Percentiles rank a stretch among this genome's conserved stretches.
Evolutionary conservation across 108 stramenopile genomes (phyloP).

Genomic region (Nitzschia inconspicua): DNA sequence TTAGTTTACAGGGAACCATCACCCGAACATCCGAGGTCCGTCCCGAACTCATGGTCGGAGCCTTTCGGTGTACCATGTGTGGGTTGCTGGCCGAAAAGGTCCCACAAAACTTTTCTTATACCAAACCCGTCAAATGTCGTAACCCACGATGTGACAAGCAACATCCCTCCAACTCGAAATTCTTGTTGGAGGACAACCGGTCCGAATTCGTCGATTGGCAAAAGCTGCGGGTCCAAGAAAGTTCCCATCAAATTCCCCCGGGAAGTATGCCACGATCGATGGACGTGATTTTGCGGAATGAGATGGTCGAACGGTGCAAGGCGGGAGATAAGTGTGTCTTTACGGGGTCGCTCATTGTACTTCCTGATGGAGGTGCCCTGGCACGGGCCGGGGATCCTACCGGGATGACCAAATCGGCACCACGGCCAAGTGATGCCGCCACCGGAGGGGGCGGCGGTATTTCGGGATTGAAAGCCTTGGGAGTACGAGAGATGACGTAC

Average conservation of each 20-base stretch:
- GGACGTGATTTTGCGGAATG: conserved; percentile 92
- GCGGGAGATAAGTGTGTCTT: conserved; percentile 95
- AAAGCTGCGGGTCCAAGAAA: conserved; percentile 96
- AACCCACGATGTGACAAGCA: conserved; percentile 85
- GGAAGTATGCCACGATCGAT: conserved; percentile 95
- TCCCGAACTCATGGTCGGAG: conserved; percentile 94
- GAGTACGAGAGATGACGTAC: conserved; percentile 96
- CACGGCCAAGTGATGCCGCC: conserved; percentile 46
- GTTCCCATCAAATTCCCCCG: conserved; percentile 95
- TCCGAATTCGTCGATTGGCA: conserved; percentile 97
- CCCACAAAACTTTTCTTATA: conserved; percentile 95
- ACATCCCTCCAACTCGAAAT: conserved; percentile 51
- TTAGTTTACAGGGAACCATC: conserved; percentile 86
- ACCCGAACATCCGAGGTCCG: conserved; percentile 96
- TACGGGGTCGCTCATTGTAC: conserved; percentile 87
- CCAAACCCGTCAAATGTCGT: conserved; percentile 92
- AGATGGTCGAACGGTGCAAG: conserved; percentile 97
- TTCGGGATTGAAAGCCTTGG: conserved; percentile 84
- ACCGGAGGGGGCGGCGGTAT: conserved; percentile 85
- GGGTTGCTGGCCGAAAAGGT: conserved; percentile 71
- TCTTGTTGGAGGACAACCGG: conserved; percentile 62
- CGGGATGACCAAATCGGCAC: conserved; percentile 15
- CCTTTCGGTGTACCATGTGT: conserved; percentile 94
- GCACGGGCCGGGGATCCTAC: conserved; percentile 85
- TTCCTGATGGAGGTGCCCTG: conserved; percentile 92